Evolutionary conservation across 345 rosid species (phyloP), one percentile per base, ranked within the genome.

Genomic region (Odontarrhena argentea): DNA sequence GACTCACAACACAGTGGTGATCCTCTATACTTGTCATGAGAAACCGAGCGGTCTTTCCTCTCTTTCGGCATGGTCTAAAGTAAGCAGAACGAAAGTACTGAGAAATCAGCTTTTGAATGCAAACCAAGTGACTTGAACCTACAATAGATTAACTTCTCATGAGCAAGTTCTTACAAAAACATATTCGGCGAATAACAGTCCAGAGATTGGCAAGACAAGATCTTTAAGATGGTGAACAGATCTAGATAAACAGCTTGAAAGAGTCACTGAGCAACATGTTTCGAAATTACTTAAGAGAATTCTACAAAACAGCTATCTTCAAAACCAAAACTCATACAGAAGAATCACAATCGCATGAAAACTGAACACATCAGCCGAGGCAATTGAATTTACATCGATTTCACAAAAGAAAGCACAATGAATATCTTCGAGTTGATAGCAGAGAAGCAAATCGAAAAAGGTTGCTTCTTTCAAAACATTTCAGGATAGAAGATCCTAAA

Each of bases 1-100:
- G 96, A 81, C 75, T 87, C 84, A 64, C 91, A 79, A 6, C 60
- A 74, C 56, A 83, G 77, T 7, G 89, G 91, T 26, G 88, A 83
- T 60, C 78, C 66, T 70, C 80, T 86, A 73, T 45, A 78, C 74
- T 78, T 82, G 76, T 87, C 96, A 73, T 74, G 77, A 69, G 97
- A 87, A 30, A 80, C 69, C 0, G 93, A 87, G 3, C 89, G 84
- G 28, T 80, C 87, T 85, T 88, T 94, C 76, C 88, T 91, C 78
- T 86, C 88, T 83, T 94, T 94, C 18, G 97, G 92, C 99, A 94
- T 94, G 51, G 60, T 73, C 13, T 53, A 42, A 73, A 65, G 63
- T 52, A 55, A 43, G 28, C 10, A 32, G 22, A 30, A 41, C 26
- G 32, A 40, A 37, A 37, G 3, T 41, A 18, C 56, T 28, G 22